A percentile compares a stretch with the other conserved stretches of the same genome.
Evolutionary conservation across 1,284 basidiomycete species (phyloP).

Genomic region (Trichosporon inkin): DNA sequence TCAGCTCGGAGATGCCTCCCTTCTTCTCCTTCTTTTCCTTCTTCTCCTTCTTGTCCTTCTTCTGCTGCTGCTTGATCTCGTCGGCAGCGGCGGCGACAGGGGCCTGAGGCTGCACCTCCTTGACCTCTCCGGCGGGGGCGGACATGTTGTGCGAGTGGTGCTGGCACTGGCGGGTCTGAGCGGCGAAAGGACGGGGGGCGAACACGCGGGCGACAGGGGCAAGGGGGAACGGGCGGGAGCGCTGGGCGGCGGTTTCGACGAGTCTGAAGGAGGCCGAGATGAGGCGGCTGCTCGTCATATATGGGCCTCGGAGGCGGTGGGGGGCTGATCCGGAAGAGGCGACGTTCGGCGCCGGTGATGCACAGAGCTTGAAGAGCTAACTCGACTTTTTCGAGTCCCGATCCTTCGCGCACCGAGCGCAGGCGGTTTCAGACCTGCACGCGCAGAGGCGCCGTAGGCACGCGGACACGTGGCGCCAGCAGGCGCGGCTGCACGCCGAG

Average conservation of each 20-base stretch:
- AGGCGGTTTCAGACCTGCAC: background rate
- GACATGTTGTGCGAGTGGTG: slow-evolving; percentile 16
- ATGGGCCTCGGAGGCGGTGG: slow-evolving; percentile 9
- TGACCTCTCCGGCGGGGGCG: slow-evolving; percentile 15
- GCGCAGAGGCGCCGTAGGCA: background rate
- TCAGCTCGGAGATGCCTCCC: slow-evolving; percentile 55
- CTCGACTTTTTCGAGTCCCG: slow-evolving; percentile 1
- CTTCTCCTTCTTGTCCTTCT: slow-evolving; percentile 48
- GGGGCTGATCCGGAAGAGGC: background rate
- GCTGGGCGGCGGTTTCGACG: background rate
- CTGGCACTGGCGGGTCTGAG: slow-evolving; percentile 8
- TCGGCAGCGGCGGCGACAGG: slow-evolving; percentile 17
- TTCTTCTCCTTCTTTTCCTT: slow-evolving; percentile 26
- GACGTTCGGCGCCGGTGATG: background rate
- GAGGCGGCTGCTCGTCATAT: slow-evolving; percentile 18
- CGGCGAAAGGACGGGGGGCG: background rate
- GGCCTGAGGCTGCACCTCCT: slow-evolving; percentile 10
- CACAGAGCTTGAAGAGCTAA: background rate
- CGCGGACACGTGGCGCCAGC: background rate
- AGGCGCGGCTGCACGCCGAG: background rate
- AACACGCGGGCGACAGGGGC: slow-evolving; percentile 5
- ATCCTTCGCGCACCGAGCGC: background rate
- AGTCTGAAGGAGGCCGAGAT: slow-evolving; percentile 9
- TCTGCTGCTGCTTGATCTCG: slow-evolving; percentile 13
- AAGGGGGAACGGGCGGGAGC: slow-evolving; percentile 3